Base-by-base conservation (phyloP, 1,284 basidiomycete species). In the Ceratobasidium theobromae region DNA sequence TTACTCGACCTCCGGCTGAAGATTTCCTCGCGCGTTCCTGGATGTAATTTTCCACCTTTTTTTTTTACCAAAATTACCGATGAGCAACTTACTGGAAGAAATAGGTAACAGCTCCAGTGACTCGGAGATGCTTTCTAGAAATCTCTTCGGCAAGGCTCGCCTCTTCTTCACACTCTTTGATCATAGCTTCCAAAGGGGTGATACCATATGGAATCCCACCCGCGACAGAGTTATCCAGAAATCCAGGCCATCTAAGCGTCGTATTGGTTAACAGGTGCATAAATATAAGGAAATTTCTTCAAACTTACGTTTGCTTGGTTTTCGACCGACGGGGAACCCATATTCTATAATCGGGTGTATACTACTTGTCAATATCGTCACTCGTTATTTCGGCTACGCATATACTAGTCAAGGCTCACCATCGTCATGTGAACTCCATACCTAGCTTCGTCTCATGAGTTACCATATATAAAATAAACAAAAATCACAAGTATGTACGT, bases 91-190 rank as follows among this genome's bases (percentile, higher is more conserved):
- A 87, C 88, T 82, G 79, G 75, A 79, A 80, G 76, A 86, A 89
- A 75, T 91, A 91, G 71, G 84, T 88, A 54, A 90, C 76, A 3
- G 80, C 79, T 3, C 87, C 86, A n/a, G 80, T 83, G 30, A 80
- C 75, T 71, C 81, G 86, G 18, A 87, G 79, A 69, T 86, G 76
- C 45, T 79, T 76, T 51, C 81, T 77, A 1, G 91, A 85, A 33
- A 93, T 73, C 11, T 80, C 75, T 60, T 86, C 85, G 0, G 82
- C 78, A 21, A 97, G 80, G 70, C 86, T 91, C 14, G 93, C 95
- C 76, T 98, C 95, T 74, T 98, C 95, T 80, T 87, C 87, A 70
- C 92, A 90, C 76, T 99, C 96, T 73, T 97, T 95, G 45, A 97
- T 83, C 58, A 98, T 81, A 2, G 87, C 83, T 64, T 95, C 89